Evolutionary conservation across 164 flowering plant species (phyloP).

Genomic region (Aristolochia fimbriata): DNA sequence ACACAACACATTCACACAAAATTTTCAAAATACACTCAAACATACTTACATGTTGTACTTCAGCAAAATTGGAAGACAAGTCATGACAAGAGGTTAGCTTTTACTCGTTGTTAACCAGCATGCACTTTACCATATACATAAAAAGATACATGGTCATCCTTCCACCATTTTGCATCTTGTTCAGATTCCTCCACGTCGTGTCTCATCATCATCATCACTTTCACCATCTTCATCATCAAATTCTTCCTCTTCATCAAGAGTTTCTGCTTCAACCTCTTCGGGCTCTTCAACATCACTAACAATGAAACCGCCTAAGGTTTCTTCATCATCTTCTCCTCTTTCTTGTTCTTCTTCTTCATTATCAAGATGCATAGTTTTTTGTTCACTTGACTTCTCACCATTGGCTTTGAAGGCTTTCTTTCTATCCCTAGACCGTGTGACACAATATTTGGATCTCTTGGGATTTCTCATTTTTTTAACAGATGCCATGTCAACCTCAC

Average conservation of each 20-base stretch:
- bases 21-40: too few species aligned
- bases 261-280: conserved; percentile 41
- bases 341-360: conserved; percentile 24
- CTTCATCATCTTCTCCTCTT: conserved; percentile 44
- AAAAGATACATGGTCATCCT: too few species aligned
- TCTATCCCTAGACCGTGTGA: conserved; percentile 44
- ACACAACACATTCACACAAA: too few species aligned
- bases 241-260: conserved; percentile 18
- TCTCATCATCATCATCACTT: neutral
- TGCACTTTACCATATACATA: too few species aligned
- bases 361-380: conserved; percentile 5
- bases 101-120: too few species aligned
- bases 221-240: conserved; percentile 4
- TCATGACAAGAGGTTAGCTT: too few species aligned
- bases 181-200: too few species aligned
- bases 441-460: conserved; percentile 31
- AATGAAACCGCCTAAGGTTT: conserved; percentile 75
- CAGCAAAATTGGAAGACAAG: too few species aligned
- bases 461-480: conserved; percentile 25
- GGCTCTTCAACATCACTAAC: conserved; percentile 37
- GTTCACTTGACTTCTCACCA: conserved; percentile 5
- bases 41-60: too few species aligned
- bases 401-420: conserved; percentile 10
- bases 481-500: conserved; percentile 44
- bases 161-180: too few species aligned